Percentiles rank a stretch among this genome's conserved stretches.
Conservation (phyloP, 306 rosid species). For the Cucurbita maxima region DNA sequence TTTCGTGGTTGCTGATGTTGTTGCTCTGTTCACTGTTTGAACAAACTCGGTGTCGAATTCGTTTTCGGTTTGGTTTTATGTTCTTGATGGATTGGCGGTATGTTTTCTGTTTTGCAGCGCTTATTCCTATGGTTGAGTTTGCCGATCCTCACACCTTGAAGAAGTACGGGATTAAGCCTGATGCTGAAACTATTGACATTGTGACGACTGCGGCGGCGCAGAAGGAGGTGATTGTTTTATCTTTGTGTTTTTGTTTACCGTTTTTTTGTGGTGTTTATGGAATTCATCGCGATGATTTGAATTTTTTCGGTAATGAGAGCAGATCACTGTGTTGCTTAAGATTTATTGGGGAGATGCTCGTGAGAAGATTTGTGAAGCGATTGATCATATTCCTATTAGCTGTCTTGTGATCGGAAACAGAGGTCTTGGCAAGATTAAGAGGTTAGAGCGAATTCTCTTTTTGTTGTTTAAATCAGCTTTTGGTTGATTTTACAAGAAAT, state of each 20-base stretch:
- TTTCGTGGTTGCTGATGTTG: no score
- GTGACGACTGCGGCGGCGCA: constrained; percentile 22
- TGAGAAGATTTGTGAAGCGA: constrained; percentile 52
- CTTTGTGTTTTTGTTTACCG: no score
- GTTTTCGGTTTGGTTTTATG: neutral
- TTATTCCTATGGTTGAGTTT: constrained; percentile 49
- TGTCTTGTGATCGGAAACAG: constrained; percentile 56
- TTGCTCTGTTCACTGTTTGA: neutral
- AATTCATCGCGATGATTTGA: neutral
- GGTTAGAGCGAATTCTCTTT: constrained; percentile 18
- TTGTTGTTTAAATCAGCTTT: neutral
- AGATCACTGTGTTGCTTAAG: constrained; percentile 53
- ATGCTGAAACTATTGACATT: constrained; percentile 38
- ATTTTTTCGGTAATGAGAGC: neutral
- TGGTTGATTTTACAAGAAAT: neutral
- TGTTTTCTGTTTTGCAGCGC: constrained; percentile 32
- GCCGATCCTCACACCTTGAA: constrained; percentile 30
- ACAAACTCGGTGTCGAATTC: neutral
- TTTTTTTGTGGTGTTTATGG: neutral
- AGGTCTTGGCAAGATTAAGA: constrained; percentile 62
- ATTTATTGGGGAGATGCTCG: constrained; percentile 62
- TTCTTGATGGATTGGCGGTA: neutral
- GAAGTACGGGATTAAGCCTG: constrained; percentile 47
- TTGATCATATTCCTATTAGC: constrained; percentile 40
- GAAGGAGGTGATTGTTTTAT: constrained; percentile 28